A percentile compares a stretch with the other conserved stretches of the same genome.
Conservation (phyloP, 176 grass and related monocot genomes). For the Ensete glaucum region DNA sequence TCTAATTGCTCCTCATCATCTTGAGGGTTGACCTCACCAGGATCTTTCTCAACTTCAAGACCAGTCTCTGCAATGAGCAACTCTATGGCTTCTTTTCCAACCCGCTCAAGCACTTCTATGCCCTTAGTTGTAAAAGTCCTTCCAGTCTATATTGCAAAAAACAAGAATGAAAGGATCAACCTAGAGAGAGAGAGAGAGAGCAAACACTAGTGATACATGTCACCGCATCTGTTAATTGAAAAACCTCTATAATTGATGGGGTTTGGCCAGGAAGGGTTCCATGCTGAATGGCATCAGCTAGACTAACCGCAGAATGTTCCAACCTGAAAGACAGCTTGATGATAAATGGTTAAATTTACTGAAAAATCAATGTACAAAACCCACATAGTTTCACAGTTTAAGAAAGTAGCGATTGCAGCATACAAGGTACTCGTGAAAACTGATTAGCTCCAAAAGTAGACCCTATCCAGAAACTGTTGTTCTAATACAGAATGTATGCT, state of each 20-base stretch:
- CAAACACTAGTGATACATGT: background rate
- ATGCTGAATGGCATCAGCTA: conserved; percentile 86
- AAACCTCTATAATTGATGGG: conserved; percentile 81
- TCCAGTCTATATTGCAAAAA: conserved; percentile 50
- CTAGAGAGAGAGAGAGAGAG: background rate
- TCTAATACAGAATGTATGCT: background rate
- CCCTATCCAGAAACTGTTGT: too few relatives aligned
- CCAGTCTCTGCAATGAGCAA: conserved; percentile 89
- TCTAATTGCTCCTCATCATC: conserved; percentile 79
- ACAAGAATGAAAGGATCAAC: background rate
- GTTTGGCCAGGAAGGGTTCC: conserved; percentile 65
- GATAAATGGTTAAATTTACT: background rate
- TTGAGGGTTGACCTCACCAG: conserved; percentile 29
- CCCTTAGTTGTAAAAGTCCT: conserved; percentile 77
- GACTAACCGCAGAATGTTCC: conserved; percentile 76
- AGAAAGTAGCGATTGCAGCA: background rate
- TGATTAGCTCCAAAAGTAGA: background rate
- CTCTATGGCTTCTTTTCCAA: conserved; percentile 97
- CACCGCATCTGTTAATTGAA: conserved; percentile 11
- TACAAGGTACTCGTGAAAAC: background rate
- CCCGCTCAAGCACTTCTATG: conserved; percentile 87
- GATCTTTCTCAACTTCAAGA: conserved; percentile 73
- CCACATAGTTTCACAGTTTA: background rate
- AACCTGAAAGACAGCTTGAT: conserved; percentile 36
- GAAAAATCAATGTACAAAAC: background rate